Conservation (phyloP, 371 early-diverging fungal species). For the Apophysomyces ossiformis region DNA sequence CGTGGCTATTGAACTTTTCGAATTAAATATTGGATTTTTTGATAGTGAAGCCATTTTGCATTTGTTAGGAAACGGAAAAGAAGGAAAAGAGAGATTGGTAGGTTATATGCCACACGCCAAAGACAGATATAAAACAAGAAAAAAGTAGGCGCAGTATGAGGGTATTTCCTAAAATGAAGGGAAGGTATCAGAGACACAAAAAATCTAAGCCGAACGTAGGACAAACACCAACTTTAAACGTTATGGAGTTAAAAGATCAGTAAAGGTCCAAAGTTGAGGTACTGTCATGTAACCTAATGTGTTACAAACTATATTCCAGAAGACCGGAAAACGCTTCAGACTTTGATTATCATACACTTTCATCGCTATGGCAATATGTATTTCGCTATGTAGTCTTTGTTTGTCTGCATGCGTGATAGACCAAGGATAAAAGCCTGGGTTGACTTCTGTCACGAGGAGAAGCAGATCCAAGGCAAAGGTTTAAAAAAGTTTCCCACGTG, state of each 20-base stretch:
- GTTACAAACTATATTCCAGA: background rate
- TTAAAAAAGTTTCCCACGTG: too few species aligned
- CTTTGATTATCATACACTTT: background rate
- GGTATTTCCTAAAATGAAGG: constrained; percentile 1
- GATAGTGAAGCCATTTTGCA: background rate
- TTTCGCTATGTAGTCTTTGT: background rate
- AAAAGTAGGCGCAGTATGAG: constrained; percentile 1
- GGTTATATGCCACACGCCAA: background rate
- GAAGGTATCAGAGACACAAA: background rate
- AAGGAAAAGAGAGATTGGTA: constrained; percentile 1
- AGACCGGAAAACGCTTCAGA: background rate
- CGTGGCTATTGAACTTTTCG: constrained; percentile 36
- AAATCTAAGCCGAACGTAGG: constrained; percentile 1
- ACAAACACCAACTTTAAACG: background rate
- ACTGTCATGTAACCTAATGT: background rate
- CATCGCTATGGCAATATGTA: background rate
- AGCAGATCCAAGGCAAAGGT: background rate
- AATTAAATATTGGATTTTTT: constrained; percentile 31
- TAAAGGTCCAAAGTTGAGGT: background rate
- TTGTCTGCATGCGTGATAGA: background rate
- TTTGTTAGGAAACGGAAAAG: background rate
- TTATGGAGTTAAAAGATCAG: background rate
- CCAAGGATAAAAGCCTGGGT: background rate
- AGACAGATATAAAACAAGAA: background rate
- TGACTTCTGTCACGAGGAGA: constrained; percentile 1